Conservation (phyloP, 2,329 filamentous ascomycete species). For the Colletotrichum camelliae region DNA sequence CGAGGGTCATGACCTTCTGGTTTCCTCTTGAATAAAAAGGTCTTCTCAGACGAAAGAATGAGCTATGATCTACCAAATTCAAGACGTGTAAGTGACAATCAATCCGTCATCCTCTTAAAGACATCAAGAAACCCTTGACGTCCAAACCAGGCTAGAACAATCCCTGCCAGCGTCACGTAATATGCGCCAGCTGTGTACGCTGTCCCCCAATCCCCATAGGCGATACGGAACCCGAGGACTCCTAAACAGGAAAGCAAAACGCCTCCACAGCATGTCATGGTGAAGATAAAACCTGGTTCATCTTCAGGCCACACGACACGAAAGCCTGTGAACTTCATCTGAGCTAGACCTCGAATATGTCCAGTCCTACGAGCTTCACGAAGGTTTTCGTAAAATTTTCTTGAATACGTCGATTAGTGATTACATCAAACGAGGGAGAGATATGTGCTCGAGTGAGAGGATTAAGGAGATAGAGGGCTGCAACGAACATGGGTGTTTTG, state of each 20-base stretch:
- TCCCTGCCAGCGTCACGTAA: neutral
- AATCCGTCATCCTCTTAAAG: neutral
- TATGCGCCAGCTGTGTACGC: slow-evolving; percentile 1
- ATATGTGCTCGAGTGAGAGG: no score
- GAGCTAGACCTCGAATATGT: neutral
- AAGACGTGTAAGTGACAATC: no score
- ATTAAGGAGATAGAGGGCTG: no score
- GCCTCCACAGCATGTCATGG: neutral
- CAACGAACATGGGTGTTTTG: fast-evolving
- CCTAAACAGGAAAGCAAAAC: neutral
- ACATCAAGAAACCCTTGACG: neutral
- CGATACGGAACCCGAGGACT: neutral
- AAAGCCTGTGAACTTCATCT: neutral
- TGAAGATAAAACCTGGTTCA: fast-evolving
- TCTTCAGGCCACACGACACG: neutral
- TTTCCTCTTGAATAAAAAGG: no score
- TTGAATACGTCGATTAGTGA: fast-evolving
- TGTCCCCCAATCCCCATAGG: neutral
- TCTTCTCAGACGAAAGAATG: no score
- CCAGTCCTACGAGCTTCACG: neutral
- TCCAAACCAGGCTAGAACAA: neutral
- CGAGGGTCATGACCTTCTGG: no score
- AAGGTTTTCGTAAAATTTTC: no score
- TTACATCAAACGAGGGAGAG: fast-evolving
- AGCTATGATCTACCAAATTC: no score